A percentile compares a stretch with the other conserved stretches of the same genome.
Evolutionary conservation across 116 monocot species (phyloP).

Genomic region (Phalaenopsis hybrid): DNA sequence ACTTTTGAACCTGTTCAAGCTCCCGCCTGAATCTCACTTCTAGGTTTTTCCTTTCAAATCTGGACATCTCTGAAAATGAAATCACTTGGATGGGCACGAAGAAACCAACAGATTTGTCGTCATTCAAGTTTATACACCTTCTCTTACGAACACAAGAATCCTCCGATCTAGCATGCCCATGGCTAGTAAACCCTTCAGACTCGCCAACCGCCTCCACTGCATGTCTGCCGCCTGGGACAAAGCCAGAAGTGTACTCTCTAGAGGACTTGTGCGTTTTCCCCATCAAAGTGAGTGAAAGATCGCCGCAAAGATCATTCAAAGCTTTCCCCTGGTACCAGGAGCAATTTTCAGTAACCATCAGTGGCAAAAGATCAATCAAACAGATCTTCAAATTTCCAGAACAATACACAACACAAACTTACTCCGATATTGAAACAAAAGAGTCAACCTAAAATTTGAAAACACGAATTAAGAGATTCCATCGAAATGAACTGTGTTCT

Average conservation of each 20-base stretch:
- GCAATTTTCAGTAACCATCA: conserved; percentile 26
- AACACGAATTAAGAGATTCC: not conserved
- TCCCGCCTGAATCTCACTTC: conserved; percentile 34
- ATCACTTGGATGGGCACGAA: conserved; percentile 47
- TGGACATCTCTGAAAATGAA: conserved; percentile 37
- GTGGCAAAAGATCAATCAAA: conserved; percentile 20
- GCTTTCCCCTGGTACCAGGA: conserved; percentile 10
- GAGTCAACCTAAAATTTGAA: not conserved
- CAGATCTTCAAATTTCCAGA: not conserved
- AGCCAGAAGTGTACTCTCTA: conserved; percentile 45
- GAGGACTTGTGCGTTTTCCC: conserved; percentile 71
- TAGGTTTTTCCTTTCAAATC: conserved; percentile 36
- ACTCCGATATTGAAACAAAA: not conserved
- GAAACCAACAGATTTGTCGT: conserved; percentile 25
- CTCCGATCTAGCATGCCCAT: conserved; percentile 53
- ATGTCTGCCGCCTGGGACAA: conserved; percentile 63
- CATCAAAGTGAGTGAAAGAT: conserved; percentile 43
- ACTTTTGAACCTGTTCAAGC: conserved; percentile 41
- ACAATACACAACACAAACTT: conserved; percentile 1
- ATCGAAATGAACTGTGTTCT: not conserved
- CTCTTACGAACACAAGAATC: conserved; percentile 63
- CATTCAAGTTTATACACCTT: conserved; percentile 63
- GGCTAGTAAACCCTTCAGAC: conserved; percentile 71
- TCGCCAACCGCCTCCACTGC: conserved; percentile 73
- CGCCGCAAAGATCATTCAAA: conserved; percentile 8